A percentile compares a stretch with the other conserved stretches of the same genome.
These are phyloP conservation scores for Talaromyces sp. DNA, from an alignment of 2,329 filamentous ascomycete genomes.

Conservation along the genomic window DNA sequence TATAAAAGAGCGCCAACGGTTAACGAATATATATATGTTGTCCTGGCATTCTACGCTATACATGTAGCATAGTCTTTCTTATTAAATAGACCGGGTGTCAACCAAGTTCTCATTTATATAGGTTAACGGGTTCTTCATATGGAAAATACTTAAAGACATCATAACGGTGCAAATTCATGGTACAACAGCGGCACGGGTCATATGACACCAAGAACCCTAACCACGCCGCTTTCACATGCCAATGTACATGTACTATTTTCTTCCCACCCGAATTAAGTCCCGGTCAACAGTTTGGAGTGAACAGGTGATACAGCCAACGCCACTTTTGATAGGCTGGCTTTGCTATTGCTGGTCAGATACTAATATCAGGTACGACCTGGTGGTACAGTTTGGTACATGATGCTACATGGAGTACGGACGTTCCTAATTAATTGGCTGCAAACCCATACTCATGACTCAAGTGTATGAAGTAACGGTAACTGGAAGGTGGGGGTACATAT, in stretches of 20 bases:
- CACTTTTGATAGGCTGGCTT: background rate
- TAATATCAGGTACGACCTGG: background rate
- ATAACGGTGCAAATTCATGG: background rate
- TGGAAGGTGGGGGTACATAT: background rate
- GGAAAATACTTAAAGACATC: background rate
- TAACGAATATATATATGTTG: too few species aligned
- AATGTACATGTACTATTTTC: background rate
- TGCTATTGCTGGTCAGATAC: background rate
- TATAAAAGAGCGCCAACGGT: background rate
- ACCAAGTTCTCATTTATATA: background rate
- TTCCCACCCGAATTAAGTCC: background rate
- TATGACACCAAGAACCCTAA: background rate
- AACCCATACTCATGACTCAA: background rate
- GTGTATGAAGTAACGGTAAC: background rate
- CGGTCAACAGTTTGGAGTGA: background rate
- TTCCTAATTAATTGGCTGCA: background rate
- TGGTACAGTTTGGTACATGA: background rate
- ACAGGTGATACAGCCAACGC: background rate
- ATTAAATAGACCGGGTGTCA: background rate
- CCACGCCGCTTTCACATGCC: background rate
- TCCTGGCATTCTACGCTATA: background rate
- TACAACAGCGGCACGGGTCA: background rate
- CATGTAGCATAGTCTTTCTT: too few species aligned
- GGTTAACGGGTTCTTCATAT: background rate
- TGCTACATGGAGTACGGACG: background rate